Evolutionary conservation across 176 grass and related monocot species (phyloP).

Genomic region (Poa pratensis): DNA sequence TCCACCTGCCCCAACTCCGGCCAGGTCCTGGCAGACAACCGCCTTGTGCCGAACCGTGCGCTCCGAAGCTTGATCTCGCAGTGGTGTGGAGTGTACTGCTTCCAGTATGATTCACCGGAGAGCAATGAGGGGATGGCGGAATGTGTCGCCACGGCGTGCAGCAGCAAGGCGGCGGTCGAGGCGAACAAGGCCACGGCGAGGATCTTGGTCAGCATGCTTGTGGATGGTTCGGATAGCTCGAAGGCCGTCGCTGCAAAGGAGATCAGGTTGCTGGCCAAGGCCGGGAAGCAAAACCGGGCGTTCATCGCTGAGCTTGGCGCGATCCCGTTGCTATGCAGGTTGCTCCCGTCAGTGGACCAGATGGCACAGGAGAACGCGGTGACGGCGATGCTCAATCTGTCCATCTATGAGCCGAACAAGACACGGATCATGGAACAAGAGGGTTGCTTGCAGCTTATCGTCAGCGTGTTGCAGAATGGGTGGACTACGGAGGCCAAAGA

Average conservation of each 20-base stretch:
- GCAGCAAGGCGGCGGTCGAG: slow-evolving; percentile 69
- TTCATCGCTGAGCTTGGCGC: slow-evolving; percentile 87
- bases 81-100: slow-evolving; percentile 72
- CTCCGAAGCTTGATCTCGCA: slow-evolving; percentile 85
- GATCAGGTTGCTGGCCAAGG: slow-evolving; percentile 86
- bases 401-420: slow-evolving; percentile 90
- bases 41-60: slow-evolving; percentile 62
- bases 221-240: slow-evolving; percentile 45
- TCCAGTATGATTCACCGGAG: slow-evolving; percentile 76
- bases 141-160: slow-evolving; percentile 58
- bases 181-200: slow-evolving; percentile 68
- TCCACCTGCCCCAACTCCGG: slow-evolving; percentile 91
- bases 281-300: slow-evolving; percentile 74
- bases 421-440: slow-evolving; percentile 80
- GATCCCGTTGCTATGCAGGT: slow-evolving; percentile 64
- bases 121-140: slow-evolving; percentile 62
- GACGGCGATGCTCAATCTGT: slow-evolving; percentile 88
- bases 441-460: slow-evolving; percentile 68
- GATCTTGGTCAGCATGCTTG: slow-evolving; percentile 72
- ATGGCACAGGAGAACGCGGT: slow-evolving; percentile 93
- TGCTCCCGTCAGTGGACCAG: slow-evolving; percentile 62
- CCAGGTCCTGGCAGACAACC: slow-evolving; percentile 57
- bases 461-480: slow-evolving; percentile 78
- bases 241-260: slow-evolving; percentile 72
- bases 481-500: slow-evolving; percentile 84